Evolutionary conservation across 345 rosid genomes (phyloP), one percentile per base, ranked within the genome.

Genomic region (Eucalyptus tenuipes): DNA sequence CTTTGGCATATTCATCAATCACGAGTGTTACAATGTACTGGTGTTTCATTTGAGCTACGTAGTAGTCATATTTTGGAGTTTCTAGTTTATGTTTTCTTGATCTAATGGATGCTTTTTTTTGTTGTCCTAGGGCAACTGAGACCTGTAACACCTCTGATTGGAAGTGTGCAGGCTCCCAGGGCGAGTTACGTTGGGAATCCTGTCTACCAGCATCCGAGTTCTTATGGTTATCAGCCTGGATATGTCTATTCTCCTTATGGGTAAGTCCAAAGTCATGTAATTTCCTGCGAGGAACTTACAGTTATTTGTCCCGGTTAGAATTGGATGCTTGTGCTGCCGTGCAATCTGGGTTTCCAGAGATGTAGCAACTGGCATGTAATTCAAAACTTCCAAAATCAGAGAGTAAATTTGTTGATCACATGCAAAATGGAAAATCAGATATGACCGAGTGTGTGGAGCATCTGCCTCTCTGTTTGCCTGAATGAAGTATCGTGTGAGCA

Each of bases 171-270:
- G 80, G 50, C 89, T 44, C 88, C 89, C 10, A 88, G 92, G 86
- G 55, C 52, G 48, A 66, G 85, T 49, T 86, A 68, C 47, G 16
- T 85, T 42, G 50, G 80, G 53, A 87, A 84, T 44, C 59, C 89
- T 33, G 71, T 59, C 45, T 85, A 91, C 57, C 87, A 50, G 37
- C 89, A 85, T 47, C 87, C 86, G 2, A 50, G 84, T 66, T 59
- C 91, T 68, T 90, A 75, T 49, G 86, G 87, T 53, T 89, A 90
- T 86, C 91, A 89, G 33, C 87, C 89, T 52, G 90, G 91, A n/a
- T 27, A 85, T 31, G 33, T 87, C 44, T 89, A 88, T 85, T 89
- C 89, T 88, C 91, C 90, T 71, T 90, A 89, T 61, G 89, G 90
- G 92, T 92, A 85, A 88, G 91, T 86, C 49, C 53, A 59, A 84